Evolutionary conservation across 2,329 filamentous ascomycete genomes (phyloP), one percentile per base, ranked within the genome.

Genomic region (Incumbomyces lentus): DNA sequence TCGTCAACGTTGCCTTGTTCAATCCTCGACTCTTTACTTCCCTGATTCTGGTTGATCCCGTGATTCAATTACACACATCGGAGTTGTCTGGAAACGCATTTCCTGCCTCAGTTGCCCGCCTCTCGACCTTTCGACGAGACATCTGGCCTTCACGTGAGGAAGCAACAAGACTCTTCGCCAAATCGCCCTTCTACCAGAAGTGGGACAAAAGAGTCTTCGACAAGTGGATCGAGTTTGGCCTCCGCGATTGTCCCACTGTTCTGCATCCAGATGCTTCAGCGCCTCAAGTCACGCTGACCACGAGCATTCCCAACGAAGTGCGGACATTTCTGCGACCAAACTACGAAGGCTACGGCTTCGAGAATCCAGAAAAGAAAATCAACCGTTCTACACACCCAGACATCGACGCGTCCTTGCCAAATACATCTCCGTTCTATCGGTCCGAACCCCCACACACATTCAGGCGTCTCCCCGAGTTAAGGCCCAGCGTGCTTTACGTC

Each of bases 261-360:
- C 8, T 18, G 5, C 46, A 47, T 12, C 2, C 81, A 79, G 1
- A 82, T 78, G 0, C 56, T 58, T 7, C 59, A 79, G 10, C 76
- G 77, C 60, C 77, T 76, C 26, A 50, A 29, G 82, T 88, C 1
- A 90, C 86, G 0, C 72, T 72, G 2, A 76, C 78, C 1, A 96
- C 90, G 1, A 82, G 86, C 0, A 87, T 89, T 58, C 84, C 94
- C 62, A 86, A 95, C 60, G 87, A 94, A 68, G 84, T 92, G 47
- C 71, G 71, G 49, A 71, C 68, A 12, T 72, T 70, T 57, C 62
- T 66, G 3, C 63, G 69, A 3, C 68, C 69, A 11, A 71, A 68
- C 44, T 71, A 68, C 50, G 81, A 84, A 6, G 85, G 86, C 1
- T 83, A 79, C 54, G 60, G 61, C 0, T n/a, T 30, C 13, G 26